Evolutionary conservation across 75 land plant species (phyloP), one percentile per base, ranked within the genome.

Genomic region (Pinus tabuliformis): DNA sequence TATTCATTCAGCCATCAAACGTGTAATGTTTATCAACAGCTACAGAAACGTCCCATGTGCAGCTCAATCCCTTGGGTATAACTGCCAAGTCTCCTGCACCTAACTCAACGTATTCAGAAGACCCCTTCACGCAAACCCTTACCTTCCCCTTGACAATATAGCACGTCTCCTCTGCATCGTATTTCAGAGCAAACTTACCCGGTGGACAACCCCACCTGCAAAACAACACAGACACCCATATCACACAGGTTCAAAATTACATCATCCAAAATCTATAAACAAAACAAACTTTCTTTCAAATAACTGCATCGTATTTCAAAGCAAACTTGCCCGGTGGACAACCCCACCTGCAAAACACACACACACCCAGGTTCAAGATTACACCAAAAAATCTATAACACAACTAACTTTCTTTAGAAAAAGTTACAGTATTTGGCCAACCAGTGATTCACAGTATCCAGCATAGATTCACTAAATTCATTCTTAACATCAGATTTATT

Each of bases 51-150:
- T 86, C 86, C 91, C 91, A 89, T 59, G 86, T 89, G 79, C 91
- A 89, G 62, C 83, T 84, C 26, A 89, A 76, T 0, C 91, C 91
- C 59, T 86, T 84, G 11, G 91, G 91, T 17, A 89, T 66, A n/a
- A 82, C 81, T n/a, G 82, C 91, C 22, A 89, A 76, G 62, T 89
- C 88, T 39, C 91, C 91, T 2, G 91, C 91, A 3, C 82, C 80
- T 18, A 86, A 79, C 76, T 86, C 86, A 28, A 85, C 83, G 62
- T 26, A 75, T 1, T 81, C 81, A 8, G 83, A 78, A 18, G 86
- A 85, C 3, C 84, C 86, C 49, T 81, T 83, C 6, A 68, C 65
- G 75, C 66, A 85, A 33, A 78, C 84, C 74, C 70, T 81, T 20
- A 85, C 83, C 72, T 76, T 81, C 28, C 86, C 86, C 70, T 75